Base-by-base conservation (phyloP, 305 asterid genomes). In the Plantago rigida region DNA sequence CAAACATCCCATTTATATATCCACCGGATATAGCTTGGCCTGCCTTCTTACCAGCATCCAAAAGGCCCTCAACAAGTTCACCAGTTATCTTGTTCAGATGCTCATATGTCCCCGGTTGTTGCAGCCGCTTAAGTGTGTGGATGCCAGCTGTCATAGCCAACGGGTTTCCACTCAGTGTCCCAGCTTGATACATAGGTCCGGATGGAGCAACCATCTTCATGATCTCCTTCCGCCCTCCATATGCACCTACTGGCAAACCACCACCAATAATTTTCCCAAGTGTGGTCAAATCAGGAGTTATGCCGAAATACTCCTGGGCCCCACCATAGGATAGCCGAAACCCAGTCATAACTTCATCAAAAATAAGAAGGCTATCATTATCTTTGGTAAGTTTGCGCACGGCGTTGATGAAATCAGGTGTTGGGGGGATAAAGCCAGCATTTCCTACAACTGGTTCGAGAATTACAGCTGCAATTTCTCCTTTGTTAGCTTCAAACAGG, bases 191-290 rank as follows among this genome's bases (percentile, higher is more conserved):
- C 97, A 92, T 79, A 3, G 97, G 97, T 55, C 97, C 97, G 3
- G 99, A 85, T 15, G 99, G 99, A 9, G 99, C 99, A 62, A 89
- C 99, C 95, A 89, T 84, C 80, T 92, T 93, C 99, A 92, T 92
- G 31, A 92, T 92, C 50, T 89, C 99, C 66, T 93, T 74, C 65
- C 94, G 81, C 56, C 99, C 99, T 56, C 99, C 99, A 14, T 92
- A 92, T 3, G 99, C 99, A 7, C 99, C 99, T 44, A 92, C 99
- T 0, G 99, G 99, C 73, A 92, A 69, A 50, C 97, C 99, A 51
- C 99, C 99, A 12, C 99, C 99, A 1, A 92, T 92, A 49, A 92
- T 85, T 82, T 92, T 92, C 17, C 97, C 99, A 1, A 92, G 93
- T 2, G 97, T 92, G 0, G 97, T 92, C 80, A 92, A 75, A 79